Evolutionary conservation across 1,284 basidiomycete species (phyloP), one percentile per base, ranked within the genome.

Genomic region (Phellinidium pouzarii): DNA sequence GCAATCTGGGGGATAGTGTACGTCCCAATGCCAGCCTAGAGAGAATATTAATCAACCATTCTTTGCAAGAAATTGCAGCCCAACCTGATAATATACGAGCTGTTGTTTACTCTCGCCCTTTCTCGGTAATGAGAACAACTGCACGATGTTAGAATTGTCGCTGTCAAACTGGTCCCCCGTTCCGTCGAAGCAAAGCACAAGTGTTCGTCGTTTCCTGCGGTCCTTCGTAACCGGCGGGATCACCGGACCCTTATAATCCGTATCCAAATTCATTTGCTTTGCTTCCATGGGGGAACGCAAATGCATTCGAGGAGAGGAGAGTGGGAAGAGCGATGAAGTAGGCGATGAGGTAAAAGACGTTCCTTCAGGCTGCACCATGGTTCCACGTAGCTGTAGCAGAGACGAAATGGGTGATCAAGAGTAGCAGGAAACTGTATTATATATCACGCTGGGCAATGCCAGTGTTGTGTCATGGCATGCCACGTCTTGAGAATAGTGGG

Each of bases 11-110:
- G 60, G 34, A 59, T 60, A 1, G 53, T 57, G 45, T 63, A 63
- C 17, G 64, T 62, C 19, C 63, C 60, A 38, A 64, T 52, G 6
- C 66, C 66, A 31, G 61, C 52, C 61, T 66, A 60, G 31, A 27
- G 7, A 37, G 49, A 42, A 44, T 19, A 8, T 46, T 19, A 25
- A 53, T n/a, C 25, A 17, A 29, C 11, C 20, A 4, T 40, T 22
- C 6, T 7, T 7, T 20, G 23, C 6, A 20, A 14, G 38, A 57
- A 45, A 59, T 48, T 23, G 14, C 22, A 34, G 37, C 20, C 49
- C 22, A 25, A 77, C 79, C 68, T 84, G 81, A 62, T 84, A 84
- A 60, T 83, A 84, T 8, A 79, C 78, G 66, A 80, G 68, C 60
- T 82, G 80, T 59, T 74, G 65, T 1, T 62, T 59, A 7, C 64